Evolutionary conservation across 495 filamentous ascomycete species (phyloP), one percentile per base, ranked within the genome.

Genomic region (Penicillium robsamsonii): DNA sequence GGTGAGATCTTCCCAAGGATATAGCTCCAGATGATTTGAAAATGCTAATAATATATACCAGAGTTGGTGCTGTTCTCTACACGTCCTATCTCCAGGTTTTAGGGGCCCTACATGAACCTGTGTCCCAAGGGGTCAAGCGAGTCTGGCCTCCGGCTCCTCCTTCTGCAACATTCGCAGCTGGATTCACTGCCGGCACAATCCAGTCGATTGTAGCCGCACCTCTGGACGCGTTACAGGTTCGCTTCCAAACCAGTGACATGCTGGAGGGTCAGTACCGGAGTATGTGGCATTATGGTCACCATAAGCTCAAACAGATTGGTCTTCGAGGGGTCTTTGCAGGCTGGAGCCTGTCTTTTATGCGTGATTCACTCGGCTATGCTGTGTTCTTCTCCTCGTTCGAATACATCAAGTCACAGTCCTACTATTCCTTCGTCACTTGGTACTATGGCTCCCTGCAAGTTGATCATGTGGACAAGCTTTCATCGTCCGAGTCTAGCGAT

Each of bases 341-440:
- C 18, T 96, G 84, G 83, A 75, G 82, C 13, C 72, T 96, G 8
- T 88, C 86, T 0, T 85, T 95, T 45, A 17, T 91, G 25, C 92
- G 92, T 62, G 92, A 96, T 67, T 83, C 89, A 15, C 73, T 94
- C 27, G 92, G 92, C 1, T 88, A 85, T 62, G 92, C 85, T 9
- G 70, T 90, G 15, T 96, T 96, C 75, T 96, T 96, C 71, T 82
- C 84, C 31, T 82, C 82, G 1, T 96, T 96, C 61, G 92, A 96
- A 71, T 92, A 84, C 49, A 74, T 95, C 61, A 96, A 96, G 67
- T 86, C 87, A 9, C 92, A 96, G 68, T 78, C 78, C 10, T 96
- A 92, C 72, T 94, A 94, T 70, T 78, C 73, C 15, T 96, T 91
- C 64, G 76, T 95, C 31, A 84, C 83, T 20, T 83, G 82, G 73